A percentile compares a stretch with the other conserved stretches of the same genome.
Conservation (phyloP, 192 early-diverging fungal genomes). For the Dissophora globulifera region DNA sequence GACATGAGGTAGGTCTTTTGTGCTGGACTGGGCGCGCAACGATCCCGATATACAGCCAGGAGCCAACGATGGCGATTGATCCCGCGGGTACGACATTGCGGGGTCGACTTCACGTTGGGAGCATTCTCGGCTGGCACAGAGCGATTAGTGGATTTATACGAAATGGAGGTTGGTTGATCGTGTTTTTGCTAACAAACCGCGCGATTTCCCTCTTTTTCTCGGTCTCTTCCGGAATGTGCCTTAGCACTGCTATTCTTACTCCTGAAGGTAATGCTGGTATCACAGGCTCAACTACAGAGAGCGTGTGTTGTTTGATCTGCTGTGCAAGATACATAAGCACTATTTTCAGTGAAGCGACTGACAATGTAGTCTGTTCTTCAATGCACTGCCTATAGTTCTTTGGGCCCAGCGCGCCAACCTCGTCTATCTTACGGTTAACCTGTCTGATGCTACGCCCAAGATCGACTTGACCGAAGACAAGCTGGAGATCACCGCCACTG, state of each 20-base stretch:
- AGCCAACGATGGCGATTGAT: too few species aligned
- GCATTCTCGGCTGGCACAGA: too few species aligned
- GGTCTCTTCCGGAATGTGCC: background rate
- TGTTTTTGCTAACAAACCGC: too few species aligned
- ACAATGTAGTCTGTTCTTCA: background rate
- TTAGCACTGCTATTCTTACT: conserved; percentile 26
- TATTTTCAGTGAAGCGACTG: too few species aligned
- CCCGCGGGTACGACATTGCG: too few species aligned
- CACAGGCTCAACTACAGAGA: background rate
- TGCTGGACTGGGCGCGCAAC: background rate
- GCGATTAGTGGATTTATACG: too few species aligned
- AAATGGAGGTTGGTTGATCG: too few species aligned
- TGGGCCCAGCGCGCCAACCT: conserved; percentile 91
- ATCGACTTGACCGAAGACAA: conserved; percentile 65
- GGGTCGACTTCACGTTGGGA: too few species aligned
- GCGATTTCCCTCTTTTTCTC: background rate
- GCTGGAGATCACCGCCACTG: conserved; percentile 72
- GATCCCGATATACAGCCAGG: too few species aligned
- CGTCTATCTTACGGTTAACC: conserved; percentile 85
- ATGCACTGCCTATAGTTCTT: conserved; percentile 62
- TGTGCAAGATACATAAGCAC: too few species aligned
- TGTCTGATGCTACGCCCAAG: conserved; percentile 72
- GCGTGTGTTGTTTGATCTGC: too few species aligned
- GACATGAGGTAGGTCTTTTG: conserved; percentile 15
- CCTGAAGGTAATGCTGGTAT: conserved; percentile 30